Evolutionary conservation across 441 rosid species (phyloP).

Genomic region (Jatropha podagrica): DNA sequence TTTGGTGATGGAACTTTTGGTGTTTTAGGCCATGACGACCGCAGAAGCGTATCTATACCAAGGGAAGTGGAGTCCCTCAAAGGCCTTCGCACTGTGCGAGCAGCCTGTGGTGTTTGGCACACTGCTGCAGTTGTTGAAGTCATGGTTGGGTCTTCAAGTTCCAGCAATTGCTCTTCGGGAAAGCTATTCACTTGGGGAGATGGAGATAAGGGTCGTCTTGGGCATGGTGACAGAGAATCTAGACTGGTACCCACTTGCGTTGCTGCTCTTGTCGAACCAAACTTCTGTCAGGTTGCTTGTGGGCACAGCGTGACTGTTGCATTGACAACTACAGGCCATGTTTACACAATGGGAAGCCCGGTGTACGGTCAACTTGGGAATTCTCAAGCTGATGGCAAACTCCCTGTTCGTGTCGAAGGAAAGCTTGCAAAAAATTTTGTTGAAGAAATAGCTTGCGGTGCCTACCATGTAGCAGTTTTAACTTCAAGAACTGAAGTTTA

Average conservation of each 20-base stretch:
- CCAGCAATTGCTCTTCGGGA: slow-evolving; percentile 90
- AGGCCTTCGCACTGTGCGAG: slow-evolving; percentile 95
- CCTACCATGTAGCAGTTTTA: slow-evolving; percentile 93
- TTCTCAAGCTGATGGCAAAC: slow-evolving; percentile 85
- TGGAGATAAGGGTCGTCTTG: slow-evolving; percentile 96
- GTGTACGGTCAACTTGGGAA: slow-evolving; percentile 97
- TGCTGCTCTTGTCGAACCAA: slow-evolving; percentile 95
- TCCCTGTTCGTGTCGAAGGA: slow-evolving; percentile 82
- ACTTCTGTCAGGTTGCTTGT: slow-evolving; percentile 89
- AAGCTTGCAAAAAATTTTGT: slow-evolving; percentile 80
- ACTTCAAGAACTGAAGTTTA: slow-evolving; percentile 93
- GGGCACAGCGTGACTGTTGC: slow-evolving; percentile 96
- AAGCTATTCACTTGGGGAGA: slow-evolving; percentile 99
- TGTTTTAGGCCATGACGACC: slow-evolving; percentile 93
- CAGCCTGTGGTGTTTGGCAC: slow-evolving; percentile 99
- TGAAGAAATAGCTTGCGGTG: slow-evolving; percentile 93
- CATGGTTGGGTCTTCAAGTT: slow-evolving; percentile 89
- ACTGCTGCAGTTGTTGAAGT: slow-evolving; percentile 99
- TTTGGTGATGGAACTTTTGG: slow-evolving; percentile 99
- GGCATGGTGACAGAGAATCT: slow-evolving; percentile 93
- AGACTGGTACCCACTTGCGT: slow-evolving; percentile 91
- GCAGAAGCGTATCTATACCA: slow-evolving; percentile 74
- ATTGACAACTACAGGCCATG: slow-evolving; percentile 81
- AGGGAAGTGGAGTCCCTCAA: slow-evolving; percentile 94
- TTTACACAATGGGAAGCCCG: slow-evolving; percentile 94